These are phyloP conservation scores for Plasmodium chabaudi DNA, from an alignment of 169 alveolate genomes.

Conservation along the genomic window DNA sequence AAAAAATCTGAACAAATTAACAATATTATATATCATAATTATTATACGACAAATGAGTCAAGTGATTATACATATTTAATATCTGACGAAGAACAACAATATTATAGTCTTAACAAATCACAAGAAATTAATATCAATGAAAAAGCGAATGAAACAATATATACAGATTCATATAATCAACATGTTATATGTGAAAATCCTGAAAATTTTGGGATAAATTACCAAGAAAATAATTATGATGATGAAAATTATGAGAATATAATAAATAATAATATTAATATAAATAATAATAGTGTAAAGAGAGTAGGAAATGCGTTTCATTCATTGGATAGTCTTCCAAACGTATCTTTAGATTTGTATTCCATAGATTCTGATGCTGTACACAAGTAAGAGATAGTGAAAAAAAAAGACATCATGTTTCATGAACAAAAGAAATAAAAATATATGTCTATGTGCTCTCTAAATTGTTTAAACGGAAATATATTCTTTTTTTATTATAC, in stretches of 20 bases:
- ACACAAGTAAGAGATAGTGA: constrained; percentile 22
- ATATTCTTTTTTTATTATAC: constrained; percentile 4
- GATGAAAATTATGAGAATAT: constrained; percentile 3
- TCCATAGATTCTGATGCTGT: constrained; percentile 8
- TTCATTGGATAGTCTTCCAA: constrained; percentile 45
- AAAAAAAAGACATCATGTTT: background rate
- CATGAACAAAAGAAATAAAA: background rate
- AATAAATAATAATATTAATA: background rate
- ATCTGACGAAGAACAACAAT: constrained; percentile 15
- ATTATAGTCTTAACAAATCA: constrained; percentile 22
- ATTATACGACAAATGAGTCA: constrained; percentile 11
- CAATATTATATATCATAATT: constrained; percentile 17
- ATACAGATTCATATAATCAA: constrained; percentile 19
- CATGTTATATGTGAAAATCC: background rate
- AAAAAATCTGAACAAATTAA: constrained; percentile 7
- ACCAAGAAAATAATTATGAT: background rate
- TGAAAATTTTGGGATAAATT: background rate
- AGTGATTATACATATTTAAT: constrained; percentile 12
- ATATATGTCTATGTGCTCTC: no score
- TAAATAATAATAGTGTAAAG: background rate
- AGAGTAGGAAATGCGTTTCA: constrained; percentile 37
- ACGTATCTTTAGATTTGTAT: constrained; percentile 50
- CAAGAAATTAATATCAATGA: constrained; percentile 34
- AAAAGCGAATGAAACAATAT: constrained; percentile 27
- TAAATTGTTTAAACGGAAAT: background rate